These are phyloP conservation scores for Trichophyton verrucosum DNA, from an alignment of 2,329 filamentous ascomycete genomes.

Conservation along the genomic window DNA sequence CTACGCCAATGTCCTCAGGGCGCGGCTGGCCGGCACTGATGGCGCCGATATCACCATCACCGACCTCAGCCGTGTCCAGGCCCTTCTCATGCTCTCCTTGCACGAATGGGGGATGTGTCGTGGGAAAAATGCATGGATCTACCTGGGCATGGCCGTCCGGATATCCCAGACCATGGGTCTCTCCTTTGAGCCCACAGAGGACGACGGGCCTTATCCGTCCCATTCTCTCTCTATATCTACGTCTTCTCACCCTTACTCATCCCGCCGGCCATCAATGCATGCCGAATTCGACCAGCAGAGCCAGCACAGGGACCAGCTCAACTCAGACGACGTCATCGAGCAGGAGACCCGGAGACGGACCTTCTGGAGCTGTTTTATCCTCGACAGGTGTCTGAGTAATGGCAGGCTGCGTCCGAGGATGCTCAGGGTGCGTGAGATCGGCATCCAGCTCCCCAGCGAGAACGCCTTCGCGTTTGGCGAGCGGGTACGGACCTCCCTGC, in stretches of 20 bases:
- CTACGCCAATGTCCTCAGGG: constrained; percentile 42
- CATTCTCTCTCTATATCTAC: constrained; percentile 12
- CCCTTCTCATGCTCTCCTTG: constrained; percentile 43
- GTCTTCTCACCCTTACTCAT: constrained; percentile 18
- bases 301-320: constrained; percentile 27
- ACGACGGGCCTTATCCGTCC: constrained; percentile 13
- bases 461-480: constrained; percentile 44
- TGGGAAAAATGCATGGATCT: constrained; percentile 41
- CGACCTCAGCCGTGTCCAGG: constrained; percentile 42
- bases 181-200: constrained; percentile 36
- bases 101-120: constrained; percentile 47
- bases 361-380: constrained; percentile 47
- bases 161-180: constrained; percentile 36
- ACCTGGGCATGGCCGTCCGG: constrained; percentile 36
- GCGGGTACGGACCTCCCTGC: constrained; percentile 40
- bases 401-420: constrained; percentile 44
- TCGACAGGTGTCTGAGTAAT: constrained; percentile 44
- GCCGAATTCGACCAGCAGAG: constrained; percentile 20
- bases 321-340: constrained; percentile 38
- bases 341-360: constrained; percentile 44
- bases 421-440: constrained; percentile 39
- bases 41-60: constrained; percentile 31
- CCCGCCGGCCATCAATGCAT: constrained; percentile 4
- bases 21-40: constrained; percentile 33
- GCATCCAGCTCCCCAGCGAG: constrained; percentile 45